These are phyloP conservation scores for Lichtheimia corymbifera DNA, from an alignment of 371 early-diverging fungal genomes.

Conservation along the genomic window DNA sequence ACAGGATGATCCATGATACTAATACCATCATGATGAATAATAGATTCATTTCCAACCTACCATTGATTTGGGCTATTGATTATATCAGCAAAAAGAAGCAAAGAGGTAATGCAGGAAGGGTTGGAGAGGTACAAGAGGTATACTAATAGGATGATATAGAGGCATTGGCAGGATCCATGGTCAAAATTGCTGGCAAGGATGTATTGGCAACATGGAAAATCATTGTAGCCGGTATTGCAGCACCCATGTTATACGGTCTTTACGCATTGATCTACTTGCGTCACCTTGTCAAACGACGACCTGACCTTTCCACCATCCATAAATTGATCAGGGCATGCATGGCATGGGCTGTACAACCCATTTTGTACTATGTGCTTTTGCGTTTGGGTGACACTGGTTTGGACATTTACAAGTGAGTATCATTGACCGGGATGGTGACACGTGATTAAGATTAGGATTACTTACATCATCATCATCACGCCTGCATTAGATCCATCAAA, in stretches of 20 bases:
- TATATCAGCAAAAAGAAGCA: slow-evolving; percentile 79
- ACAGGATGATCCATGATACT: not conserved
- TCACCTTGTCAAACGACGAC: slow-evolving; percentile 41
- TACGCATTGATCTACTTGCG: slow-evolving; percentile 61
- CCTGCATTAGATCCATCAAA: slow-evolving; percentile 64
- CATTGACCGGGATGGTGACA: not conserved
- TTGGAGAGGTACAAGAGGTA: not conserved
- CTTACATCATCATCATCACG: not conserved
- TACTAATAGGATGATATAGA: slow-evolving; percentile 42
- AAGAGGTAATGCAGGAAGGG: slow-evolving; percentile 34
- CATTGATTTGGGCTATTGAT: slow-evolving; percentile 72
- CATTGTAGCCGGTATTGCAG: slow-evolving; percentile 73
- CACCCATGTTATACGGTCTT: slow-evolving; percentile 74
- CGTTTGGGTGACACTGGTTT: slow-evolving; percentile 84
- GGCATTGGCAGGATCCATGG: slow-evolving; percentile 87
- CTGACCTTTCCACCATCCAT: slow-evolving; percentile 20
- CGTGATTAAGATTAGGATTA: not conserved
- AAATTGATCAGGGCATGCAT: slow-evolving; percentile 38
- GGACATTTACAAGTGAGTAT: slow-evolving; percentile 74
- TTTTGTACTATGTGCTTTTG: slow-evolving; percentile 80
- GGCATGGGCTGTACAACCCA: slow-evolving; percentile 62
- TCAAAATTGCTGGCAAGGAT: slow-evolving; percentile 92
- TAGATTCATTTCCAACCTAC: slow-evolving; percentile 73
- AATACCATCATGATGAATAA: not conserved
- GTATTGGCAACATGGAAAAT: slow-evolving; percentile 97